Percentiles rank a stretch among this genome's conserved stretches.
Evolutionary conservation across 108 stramenopile species (phyloP).

Genomic region (Discostella pseudostelligera): DNA sequence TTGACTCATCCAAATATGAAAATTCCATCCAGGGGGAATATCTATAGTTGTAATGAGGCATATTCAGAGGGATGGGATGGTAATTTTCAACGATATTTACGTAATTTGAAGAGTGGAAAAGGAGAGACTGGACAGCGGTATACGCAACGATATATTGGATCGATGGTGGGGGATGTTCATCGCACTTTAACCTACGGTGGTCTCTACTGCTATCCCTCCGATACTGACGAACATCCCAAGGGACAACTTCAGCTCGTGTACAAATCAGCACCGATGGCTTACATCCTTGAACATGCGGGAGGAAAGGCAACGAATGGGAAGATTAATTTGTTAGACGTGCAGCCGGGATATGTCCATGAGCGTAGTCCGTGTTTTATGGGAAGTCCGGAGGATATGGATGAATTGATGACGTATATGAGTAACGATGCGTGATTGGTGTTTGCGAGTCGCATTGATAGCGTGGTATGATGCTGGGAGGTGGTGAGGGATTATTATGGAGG

Average conservation of each 20-base stretch:
- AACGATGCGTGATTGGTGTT: slow-evolving; percentile 1
- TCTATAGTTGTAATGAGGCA: slow-evolving; percentile 96
- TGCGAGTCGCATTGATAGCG: neutral
- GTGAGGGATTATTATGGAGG: neutral
- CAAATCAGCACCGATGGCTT: slow-evolving; percentile 94
- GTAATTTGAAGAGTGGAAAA: slow-evolving; percentile 74
- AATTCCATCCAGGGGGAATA: slow-evolving; percentile 81
- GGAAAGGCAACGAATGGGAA: slow-evolving; percentile 68
- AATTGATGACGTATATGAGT: slow-evolving; percentile 63
- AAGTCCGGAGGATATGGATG: slow-evolving; percentile 77
- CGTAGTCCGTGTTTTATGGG: slow-evolving; percentile 85
- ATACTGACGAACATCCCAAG: slow-evolving; percentile 65
- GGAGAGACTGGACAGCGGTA: slow-evolving; percentile 66
- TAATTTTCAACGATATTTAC: slow-evolving; percentile 73
- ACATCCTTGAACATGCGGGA: slow-evolving; percentile 92
- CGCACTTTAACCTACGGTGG: slow-evolving; percentile 98
- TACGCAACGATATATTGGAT: slow-evolving; percentile 94
- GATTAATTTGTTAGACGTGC: slow-evolving; percentile 52
- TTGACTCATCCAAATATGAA: slow-evolving; percentile 82
- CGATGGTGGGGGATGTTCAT: slow-evolving; percentile 98
- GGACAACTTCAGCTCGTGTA: slow-evolving; percentile 88
- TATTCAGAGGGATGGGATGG: slow-evolving; percentile 87
- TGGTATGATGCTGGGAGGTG: neutral
- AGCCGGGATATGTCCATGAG: slow-evolving; percentile 76
- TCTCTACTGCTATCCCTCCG: slow-evolving; percentile 94